Conservation (phyloP, 2,329 filamentous ascomycete genomes). For the Aspergillus eucalypticola region DNA sequence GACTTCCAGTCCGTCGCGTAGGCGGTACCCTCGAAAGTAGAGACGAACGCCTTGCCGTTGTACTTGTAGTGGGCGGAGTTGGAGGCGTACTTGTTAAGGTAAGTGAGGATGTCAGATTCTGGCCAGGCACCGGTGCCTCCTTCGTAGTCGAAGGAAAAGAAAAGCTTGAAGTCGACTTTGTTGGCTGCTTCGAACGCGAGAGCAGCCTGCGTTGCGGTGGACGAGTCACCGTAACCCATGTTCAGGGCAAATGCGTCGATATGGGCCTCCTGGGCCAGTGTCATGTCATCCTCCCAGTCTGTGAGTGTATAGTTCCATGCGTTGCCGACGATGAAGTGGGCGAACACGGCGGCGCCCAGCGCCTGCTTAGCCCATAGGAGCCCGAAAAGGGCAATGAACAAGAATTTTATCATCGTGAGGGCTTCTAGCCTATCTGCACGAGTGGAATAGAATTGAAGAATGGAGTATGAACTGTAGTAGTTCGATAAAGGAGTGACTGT, state of each 20-base stretch:
- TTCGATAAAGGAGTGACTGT: neutral
- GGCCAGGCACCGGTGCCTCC: constrained; percentile 32
- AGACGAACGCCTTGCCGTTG: constrained; percentile 35
- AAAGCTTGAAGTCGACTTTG: constrained; percentile 28
- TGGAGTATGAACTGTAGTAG: neutral
- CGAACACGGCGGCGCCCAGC: neutral
- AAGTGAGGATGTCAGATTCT: constrained; percentile 20
- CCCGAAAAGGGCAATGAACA: neutral
- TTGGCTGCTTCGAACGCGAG: constrained; percentile 27
- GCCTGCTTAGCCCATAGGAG: neutral
- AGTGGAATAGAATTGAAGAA: neutral
- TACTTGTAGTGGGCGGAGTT: constrained; percentile 27
- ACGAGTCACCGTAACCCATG: constrained; percentile 25
- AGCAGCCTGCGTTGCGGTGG: constrained; percentile 13
- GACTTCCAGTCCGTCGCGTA: constrained; percentile 45
- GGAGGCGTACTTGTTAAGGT: constrained; percentile 25
- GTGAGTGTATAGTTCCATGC: constrained; percentile 11
- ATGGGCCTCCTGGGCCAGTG: constrained; percentile 33
- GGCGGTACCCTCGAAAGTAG: constrained; percentile 47
- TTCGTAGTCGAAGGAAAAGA: constrained; percentile 39
- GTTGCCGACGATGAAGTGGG: constrained; percentile 13
- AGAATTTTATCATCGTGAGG: neutral
- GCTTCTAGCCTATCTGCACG: neutral
- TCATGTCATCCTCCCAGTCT: constrained; percentile 36
- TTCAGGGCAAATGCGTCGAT: constrained; percentile 45